phyloP scores from a whole-genome alignment of 495 filamentous ascomycete species.

The Aspergillus biplanus region DNA sequence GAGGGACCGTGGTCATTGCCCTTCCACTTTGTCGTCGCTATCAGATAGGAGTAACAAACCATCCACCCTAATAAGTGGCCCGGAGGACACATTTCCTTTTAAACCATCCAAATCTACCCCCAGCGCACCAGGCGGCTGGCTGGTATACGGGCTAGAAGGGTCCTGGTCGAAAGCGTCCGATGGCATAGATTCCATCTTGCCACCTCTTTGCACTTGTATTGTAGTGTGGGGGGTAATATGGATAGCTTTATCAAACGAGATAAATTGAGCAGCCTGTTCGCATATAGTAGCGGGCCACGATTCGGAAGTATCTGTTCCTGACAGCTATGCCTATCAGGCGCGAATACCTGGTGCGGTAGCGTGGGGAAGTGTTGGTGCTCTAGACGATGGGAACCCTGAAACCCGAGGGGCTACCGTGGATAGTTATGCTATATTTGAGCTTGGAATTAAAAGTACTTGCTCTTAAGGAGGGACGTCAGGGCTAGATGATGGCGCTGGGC shows the following conservation, averaged over 20 bases:
- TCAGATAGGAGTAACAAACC: conserved; percentile 29
- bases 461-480: too few relatives aligned
- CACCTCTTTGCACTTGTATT: not conserved
- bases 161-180: conserved; percentile 35
- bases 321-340: not conserved
- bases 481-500: too few relatives aligned
- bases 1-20: not conserved
- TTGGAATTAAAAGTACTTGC: too few relatives aligned
- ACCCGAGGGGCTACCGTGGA: too few relatives aligned
- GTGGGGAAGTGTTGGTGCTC: not conserved
- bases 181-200: conserved; percentile 34
- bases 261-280: not conserved
- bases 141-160: conserved; percentile 18
- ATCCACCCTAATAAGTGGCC: conserved; percentile 34
- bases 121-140: conserved; percentile 9
- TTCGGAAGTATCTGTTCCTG: not conserved
- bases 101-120: conserved; percentile 21
- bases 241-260: not conserved
- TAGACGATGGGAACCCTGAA: too few relatives aligned
- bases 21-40: conserved; percentile 10
- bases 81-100: conserved; percentile 20
- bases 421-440: too few relatives aligned
- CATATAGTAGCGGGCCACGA: not conserved
- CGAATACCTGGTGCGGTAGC: not conserved
- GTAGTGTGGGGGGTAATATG: not conserved